phyloP scores from a whole-genome alignment of 768 basidiomycete genomes.

The Macrolepiota albuminosa region DNA sequence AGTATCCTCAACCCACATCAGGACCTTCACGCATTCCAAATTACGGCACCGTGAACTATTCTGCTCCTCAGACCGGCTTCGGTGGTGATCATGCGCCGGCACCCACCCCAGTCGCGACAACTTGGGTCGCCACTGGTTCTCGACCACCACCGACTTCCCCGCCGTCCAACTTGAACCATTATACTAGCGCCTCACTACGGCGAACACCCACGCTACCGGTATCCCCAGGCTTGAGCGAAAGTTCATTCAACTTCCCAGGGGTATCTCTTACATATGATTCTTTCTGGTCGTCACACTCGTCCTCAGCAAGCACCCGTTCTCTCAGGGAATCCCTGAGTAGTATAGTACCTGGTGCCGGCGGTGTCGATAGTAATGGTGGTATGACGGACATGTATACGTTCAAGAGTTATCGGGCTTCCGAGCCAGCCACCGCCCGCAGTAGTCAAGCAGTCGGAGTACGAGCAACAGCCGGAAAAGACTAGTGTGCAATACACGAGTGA shows the following conservation, averaged over 20 bases:
- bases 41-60: neutral
- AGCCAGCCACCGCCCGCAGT: neutral
- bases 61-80: neutral
- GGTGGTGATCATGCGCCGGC: neutral
- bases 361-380: neutral
- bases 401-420: neutral
- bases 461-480: slow-evolving; percentile 7
- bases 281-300: slow-evolving; percentile 55
- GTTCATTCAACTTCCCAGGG: slow-evolving; percentile 23
- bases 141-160: slow-evolving; percentile 3
- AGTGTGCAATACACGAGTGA: neutral
- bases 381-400: neutral
- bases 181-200: slow-evolving; percentile 6
- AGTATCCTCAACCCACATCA: slow-evolving; percentile 2
- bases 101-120: slow-evolving; percentile 2
- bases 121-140: slow-evolving; percentile 5
- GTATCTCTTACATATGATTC: slow-evolving; percentile 53
- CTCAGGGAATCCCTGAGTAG: slow-evolving; percentile 14
- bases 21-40: neutral
- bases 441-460: neutral
- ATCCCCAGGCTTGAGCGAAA: slow-evolving; percentile 10
- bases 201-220: slow-evolving; percentile 9
- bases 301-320: slow-evolving; percentile 15
- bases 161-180: slow-evolving; percentile 10
- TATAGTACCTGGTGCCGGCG: neutral